Conservation (phyloP, 2,329 filamentous ascomycete genomes). For the Pseudodiploospora longispora region DNA sequence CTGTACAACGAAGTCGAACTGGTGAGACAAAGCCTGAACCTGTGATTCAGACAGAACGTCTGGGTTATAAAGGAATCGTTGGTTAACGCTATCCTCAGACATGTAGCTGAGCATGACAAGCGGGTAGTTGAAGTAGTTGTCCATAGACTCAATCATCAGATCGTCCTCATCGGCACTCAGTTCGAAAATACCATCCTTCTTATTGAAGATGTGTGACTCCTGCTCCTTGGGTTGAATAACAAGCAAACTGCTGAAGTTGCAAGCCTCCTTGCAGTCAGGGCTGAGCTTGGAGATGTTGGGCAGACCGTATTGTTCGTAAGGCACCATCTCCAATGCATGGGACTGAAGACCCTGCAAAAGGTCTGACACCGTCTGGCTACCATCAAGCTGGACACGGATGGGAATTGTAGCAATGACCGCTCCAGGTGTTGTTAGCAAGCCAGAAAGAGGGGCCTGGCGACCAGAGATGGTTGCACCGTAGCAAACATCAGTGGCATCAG, state of each 20-base stretch:
- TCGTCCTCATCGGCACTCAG: neutral
- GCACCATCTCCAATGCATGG: conserved; percentile 13
- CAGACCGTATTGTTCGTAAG: conserved; percentile 16
- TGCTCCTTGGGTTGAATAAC: conserved; percentile 7
- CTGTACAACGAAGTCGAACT: conserved; percentile 9
- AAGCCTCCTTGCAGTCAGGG: conserved; percentile 5
- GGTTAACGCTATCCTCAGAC: conserved; percentile 1
- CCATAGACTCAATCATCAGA: conserved; percentile 1
- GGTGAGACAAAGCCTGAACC: conserved; percentile 7
- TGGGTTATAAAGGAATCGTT: conserved; percentile 7
- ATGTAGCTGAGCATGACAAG: conserved; percentile 9
- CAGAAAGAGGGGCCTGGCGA: conserved; percentile 9
- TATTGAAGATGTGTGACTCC: neutral
- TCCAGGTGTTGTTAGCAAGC: conserved; percentile 10
- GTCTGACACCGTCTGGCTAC: conserved; percentile 1
- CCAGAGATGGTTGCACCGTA: conserved; percentile 8
- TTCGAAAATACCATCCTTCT: neutral
- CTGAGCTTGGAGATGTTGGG: conserved; percentile 13
- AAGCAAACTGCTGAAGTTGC: conserved; percentile 2
- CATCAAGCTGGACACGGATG: conserved; percentile 8
- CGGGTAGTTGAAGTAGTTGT: conserved; percentile 12
- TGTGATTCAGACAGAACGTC: conserved; percentile 3
- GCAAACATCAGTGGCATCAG: conserved; percentile 1
- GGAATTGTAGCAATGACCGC: conserved; percentile 13
- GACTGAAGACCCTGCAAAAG: conserved; percentile 11